Conservation (phyloP, 495 filamentous ascomycete species). For the Xylaria nigripes region DNA sequence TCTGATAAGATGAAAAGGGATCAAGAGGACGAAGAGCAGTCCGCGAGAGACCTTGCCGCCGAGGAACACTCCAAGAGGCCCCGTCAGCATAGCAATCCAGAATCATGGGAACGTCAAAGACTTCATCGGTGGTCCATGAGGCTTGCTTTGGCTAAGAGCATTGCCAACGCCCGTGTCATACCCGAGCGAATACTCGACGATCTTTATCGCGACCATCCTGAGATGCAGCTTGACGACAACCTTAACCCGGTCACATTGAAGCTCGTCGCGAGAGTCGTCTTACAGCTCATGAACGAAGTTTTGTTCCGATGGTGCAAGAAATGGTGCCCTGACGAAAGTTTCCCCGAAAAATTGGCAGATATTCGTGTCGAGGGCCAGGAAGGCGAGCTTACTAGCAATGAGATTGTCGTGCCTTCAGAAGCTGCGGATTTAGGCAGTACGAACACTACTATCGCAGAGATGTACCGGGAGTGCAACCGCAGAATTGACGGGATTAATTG, state of each 20-base stretch:
- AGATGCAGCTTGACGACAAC: constrained; percentile 3
- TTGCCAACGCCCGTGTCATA: background rate
- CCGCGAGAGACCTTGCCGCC: no score
- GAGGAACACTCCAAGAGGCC: no score
- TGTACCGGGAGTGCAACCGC: constrained; percentile 7
- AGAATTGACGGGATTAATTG: no score
- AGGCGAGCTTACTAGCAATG: background rate
- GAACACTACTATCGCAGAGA: background rate
- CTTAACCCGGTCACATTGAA: constrained; percentile 2
- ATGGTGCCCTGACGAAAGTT: constrained; percentile 11
- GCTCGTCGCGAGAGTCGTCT: background rate
- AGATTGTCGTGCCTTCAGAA: constrained; percentile 8
- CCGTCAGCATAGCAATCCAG: no score
- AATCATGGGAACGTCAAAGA: no score
- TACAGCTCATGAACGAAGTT: constrained; percentile 10
- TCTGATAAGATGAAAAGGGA: no score
- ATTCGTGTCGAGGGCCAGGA: background rate
- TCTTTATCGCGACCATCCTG: constrained; percentile 9
- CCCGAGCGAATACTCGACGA: constrained; percentile 6
- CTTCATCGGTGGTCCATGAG: no score
- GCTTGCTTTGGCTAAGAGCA: no score
- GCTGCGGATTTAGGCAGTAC: constrained; percentile 7
- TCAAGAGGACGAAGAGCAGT: no score
- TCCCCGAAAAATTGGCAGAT: background rate
- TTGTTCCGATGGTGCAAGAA: constrained; percentile 10